These are phyloP conservation scores for Zygosaccharomyces pseudobailii DNA, from an alignment of 1,139 yeast species.

Conservation along the genomic window DNA sequence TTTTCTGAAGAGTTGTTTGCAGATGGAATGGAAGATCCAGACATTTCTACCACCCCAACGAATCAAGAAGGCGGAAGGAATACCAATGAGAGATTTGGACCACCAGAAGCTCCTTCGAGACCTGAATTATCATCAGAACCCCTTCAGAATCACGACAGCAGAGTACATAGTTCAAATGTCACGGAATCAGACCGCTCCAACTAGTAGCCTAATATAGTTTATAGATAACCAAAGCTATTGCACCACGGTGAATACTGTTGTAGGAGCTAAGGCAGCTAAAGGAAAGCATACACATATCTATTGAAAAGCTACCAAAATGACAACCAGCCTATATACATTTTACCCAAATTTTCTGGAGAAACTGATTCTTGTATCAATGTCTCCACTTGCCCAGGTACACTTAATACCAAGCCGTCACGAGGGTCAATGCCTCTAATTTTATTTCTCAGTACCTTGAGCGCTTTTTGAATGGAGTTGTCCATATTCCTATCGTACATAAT, in stretches of 20 bases:
- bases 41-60: background rate
- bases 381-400: constrained; percentile 91
- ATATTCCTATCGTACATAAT: constrained; percentile 65
- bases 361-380: constrained; percentile 81
- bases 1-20: constrained; percentile 6
- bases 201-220: background rate
- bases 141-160: background rate
- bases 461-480: constrained; percentile 37
- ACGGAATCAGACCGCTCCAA: background rate
- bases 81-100: background rate
- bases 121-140: background rate
- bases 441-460: constrained; percentile 68
- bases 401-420: constrained; percentile 78
- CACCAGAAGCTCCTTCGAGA: background rate
- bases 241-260: no score
- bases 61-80: background rate
- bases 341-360: constrained; percentile 62
- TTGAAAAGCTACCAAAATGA: constrained; percentile 50
- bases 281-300: background rate
- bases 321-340: constrained; percentile 96
- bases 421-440: constrained; percentile 83
- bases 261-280: no score
- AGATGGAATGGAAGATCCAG: constrained; percentile 3
- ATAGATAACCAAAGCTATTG: background rate
- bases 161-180: background rate